Evolutionary conservation across 345 rosid species (phyloP).

Genomic region (Aquilaria malaccensis): DNA sequence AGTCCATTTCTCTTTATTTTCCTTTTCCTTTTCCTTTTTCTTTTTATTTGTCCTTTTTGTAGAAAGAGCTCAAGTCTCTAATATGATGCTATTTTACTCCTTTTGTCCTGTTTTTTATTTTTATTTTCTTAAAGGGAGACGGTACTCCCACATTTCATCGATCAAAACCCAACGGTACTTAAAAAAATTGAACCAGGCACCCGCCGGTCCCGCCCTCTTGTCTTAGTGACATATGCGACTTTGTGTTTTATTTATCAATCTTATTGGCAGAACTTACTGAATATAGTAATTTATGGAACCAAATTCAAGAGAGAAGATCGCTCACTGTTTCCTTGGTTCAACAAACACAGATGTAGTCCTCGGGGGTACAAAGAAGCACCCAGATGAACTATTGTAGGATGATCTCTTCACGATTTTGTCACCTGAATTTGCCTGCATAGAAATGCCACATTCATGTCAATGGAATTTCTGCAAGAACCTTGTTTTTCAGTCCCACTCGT

Average conservation of each 20-base stretch:
- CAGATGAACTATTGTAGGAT: slow-evolving; percentile 41
- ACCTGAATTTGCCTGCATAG: slow-evolving; percentile 42
- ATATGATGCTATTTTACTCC: too few species aligned
- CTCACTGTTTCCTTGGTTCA: slow-evolving; percentile 38
- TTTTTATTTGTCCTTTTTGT: too few species aligned
- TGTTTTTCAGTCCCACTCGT: too few species aligned
- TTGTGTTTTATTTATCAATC: too few species aligned
- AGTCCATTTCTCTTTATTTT: too few species aligned
- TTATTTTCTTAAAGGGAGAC: too few species aligned
- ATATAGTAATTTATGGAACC: too few species aligned
- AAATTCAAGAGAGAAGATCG: neutral
- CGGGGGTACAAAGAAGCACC: slow-evolving; percentile 56
- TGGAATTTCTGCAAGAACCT: neutral
- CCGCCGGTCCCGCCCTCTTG: neutral
- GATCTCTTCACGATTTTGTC: slow-evolving; percentile 63
- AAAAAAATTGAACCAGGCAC: neutral
- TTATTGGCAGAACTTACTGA: neutral
- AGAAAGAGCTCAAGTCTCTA: too few species aligned
- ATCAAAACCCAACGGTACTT: too few species aligned
- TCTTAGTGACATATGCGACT: neutral
- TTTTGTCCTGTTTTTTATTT: too few species aligned
- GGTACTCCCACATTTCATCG: too few species aligned
- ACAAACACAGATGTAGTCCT: slow-evolving; percentile 70
- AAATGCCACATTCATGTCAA: neutral
- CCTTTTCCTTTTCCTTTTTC: too few species aligned